Percentiles rank a stretch among this genome's conserved stretches.
phyloP scores from a whole-genome alignment of 768 basidiomycete genomes.

The Melanogaster broomeanus region DNA sequence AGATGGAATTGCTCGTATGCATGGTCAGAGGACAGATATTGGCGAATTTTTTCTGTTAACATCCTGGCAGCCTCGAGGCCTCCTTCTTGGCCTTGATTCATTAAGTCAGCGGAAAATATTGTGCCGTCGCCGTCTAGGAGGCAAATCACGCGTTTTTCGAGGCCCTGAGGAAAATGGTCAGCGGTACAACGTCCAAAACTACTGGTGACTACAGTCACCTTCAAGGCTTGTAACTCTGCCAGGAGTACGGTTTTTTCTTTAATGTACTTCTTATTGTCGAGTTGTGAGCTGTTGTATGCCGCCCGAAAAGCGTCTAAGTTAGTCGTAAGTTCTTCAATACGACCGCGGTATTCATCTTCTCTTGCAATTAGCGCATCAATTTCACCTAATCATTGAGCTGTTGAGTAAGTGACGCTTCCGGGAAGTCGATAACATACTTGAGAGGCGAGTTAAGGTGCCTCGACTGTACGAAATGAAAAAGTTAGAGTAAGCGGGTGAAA shows the following conservation, averaged over 20 bases:
- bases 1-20: constrained; percentile 43
- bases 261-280: constrained; percentile 15
- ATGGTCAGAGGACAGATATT: constrained; percentile 19
- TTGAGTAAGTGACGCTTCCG: background rate
- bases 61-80: constrained; percentile 56
- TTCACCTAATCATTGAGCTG: constrained; percentile 22
- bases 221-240: constrained; percentile 29
- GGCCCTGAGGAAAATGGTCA: constrained; percentile 15
- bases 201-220: constrained; percentile 16
- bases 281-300: constrained; percentile 26
- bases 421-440: background rate
- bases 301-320: constrained; percentile 25
- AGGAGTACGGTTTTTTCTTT: constrained; percentile 13
- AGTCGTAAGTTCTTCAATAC: constrained; percentile 25
- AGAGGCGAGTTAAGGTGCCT: background rate
- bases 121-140: constrained; percentile 67
- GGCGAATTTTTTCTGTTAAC: constrained; percentile 37
- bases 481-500: background rate
- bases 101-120: constrained; percentile 57
- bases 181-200: background rate
- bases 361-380: constrained; percentile 26
- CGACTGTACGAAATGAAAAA: background rate
- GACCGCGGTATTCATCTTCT: constrained; percentile 20
- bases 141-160: constrained; percentile 40
- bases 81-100: constrained; percentile 56